Evolutionary conservation across 2,329 filamentous ascomycete genomes (phyloP).

Genomic region (Eutypella sp.): DNA sequence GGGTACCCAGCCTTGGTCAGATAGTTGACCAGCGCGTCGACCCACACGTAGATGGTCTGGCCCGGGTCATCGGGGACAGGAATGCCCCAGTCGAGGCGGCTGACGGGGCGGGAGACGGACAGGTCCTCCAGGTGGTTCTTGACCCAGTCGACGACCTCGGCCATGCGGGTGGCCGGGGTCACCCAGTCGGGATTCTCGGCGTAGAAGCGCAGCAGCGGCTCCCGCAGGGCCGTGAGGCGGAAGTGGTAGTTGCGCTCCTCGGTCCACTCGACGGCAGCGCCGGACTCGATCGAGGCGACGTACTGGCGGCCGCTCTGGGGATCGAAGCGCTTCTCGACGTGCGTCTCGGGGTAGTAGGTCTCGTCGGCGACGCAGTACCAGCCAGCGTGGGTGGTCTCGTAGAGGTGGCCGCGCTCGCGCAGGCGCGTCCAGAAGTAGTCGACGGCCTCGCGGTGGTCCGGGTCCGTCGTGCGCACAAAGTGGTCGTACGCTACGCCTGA

Average conservation of each 20-base stretch:
- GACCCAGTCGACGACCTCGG: constrained; percentile 75
- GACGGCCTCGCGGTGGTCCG: constrained; percentile 76
- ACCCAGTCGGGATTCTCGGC: constrained; percentile 72
- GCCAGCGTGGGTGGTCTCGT: constrained; percentile 79
- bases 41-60: constrained; percentile 97
- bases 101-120: constrained; percentile 77
- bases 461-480: constrained; percentile 90
- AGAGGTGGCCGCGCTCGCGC: constrained; percentile 70
- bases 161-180: constrained; percentile 65
- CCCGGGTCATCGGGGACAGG: constrained; percentile 75
- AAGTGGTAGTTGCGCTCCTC: constrained; percentile 96
- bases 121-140: constrained; percentile 75
- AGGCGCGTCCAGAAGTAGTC: constrained; percentile 85
- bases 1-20: constrained; percentile 84
- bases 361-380: constrained; percentile 98
- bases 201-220: constrained; percentile 78
- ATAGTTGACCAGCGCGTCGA: constrained; percentile 94
- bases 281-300: constrained; percentile 80
- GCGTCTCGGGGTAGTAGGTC: constrained; percentile 81
- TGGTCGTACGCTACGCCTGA: constrained; percentile 72
- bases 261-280: constrained; percentile 90
- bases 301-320: constrained; percentile 77
- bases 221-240: constrained; percentile 74
- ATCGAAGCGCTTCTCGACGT: constrained; percentile 69
- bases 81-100: constrained; percentile 82